phyloP scores from a whole-genome alignment of 1,284 basidiomycete genomes.

The Pseudozyma pruni region DNA sequence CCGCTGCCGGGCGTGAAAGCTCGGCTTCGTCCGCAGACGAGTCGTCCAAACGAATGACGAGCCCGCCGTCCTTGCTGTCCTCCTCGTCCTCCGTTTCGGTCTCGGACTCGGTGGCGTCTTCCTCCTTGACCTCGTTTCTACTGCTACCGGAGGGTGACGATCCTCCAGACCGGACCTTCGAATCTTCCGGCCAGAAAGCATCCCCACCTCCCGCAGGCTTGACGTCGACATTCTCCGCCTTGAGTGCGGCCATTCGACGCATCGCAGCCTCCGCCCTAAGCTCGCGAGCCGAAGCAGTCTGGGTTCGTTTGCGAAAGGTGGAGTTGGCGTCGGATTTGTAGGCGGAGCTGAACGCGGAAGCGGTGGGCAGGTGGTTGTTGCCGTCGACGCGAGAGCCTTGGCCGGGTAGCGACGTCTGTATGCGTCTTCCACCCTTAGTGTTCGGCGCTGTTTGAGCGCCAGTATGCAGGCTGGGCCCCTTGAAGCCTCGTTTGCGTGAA shows the following conservation, averaged over 20 bases:
- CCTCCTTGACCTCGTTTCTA: conserved; percentile 8
- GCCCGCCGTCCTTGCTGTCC: conserved; percentile 14
- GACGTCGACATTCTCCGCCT: conserved; percentile 2
- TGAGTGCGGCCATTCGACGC: conserved; percentile 18
- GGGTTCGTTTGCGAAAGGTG: conserved; percentile 53
- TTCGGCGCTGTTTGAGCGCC: conserved; percentile 57
- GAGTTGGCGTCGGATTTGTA: conserved; percentile 58
- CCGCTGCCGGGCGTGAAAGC: background rate
- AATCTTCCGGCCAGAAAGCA: conserved; percentile 7
- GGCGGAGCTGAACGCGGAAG: conserved; percentile 21
- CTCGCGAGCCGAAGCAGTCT: conserved; percentile 37
- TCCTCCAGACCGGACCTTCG: background rate
- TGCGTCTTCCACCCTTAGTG: conserved; percentile 32
- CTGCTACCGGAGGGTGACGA: background rate
- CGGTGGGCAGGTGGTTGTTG: conserved; percentile 41
- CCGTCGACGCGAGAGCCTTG: conserved; percentile 52
- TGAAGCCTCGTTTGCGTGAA: conserved; percentile 29
- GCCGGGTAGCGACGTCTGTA: conserved; percentile 32
- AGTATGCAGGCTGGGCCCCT: conserved; percentile 52
- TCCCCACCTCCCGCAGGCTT: background rate
- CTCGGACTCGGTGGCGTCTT: conserved; percentile 13
- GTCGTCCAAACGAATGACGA: conserved; percentile 29
- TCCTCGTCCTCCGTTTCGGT: conserved; percentile 33
- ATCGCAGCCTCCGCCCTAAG: conserved; percentile 47
- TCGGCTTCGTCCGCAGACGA: conserved; percentile 18